Evolutionary conservation across 768 basidiomycete genomes (phyloP), one percentile per base, ranked within the genome.

Genomic region (Pisolithus marmoratus): DNA sequence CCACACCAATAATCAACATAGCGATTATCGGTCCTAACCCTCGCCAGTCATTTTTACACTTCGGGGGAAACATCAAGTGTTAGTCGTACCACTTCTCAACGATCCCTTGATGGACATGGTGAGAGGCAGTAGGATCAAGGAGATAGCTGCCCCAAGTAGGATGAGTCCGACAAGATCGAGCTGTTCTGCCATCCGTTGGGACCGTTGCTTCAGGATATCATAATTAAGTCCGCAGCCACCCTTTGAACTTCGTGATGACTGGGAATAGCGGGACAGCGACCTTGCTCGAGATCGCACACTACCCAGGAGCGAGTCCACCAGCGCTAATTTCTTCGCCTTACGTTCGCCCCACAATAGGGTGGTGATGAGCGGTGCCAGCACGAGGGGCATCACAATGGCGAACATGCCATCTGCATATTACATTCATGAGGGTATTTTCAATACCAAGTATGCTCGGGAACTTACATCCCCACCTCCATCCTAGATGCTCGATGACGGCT

Each of bases 381-480:
- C 58, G 6, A 65, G 67, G 1, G 81, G 81, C 17, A 82, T 69
- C 26, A 84, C 67, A 53, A 83, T 78, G 24, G 76, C 75, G 60
- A 83, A 82, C 76, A 80, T 80, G 22, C 73, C 77, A 52, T 81
- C 78, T 80, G 53, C 26, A 57, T 40, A 34, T 45, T 14, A 34
- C 55, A 43, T 53, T 34, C 47, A 46, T 51, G 24, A 40, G 23
- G 22, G 24, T 36, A 23, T 42, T 43, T 12, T 26, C 42, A 40
- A 12, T 27, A 3, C 5, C 31, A 23, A 20, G 20, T 22, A 15
- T 17, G 24, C 4, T 51, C 31, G 38, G 40, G 46, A 53, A 77
- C 81, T 43, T 60, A 81, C 81, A 86, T 29, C 84, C 84, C 84
- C 84, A 85, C 63, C 84, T 66, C 84, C 84, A 86, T 7, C 79